Conservation (phyloP, 2,329 filamentous ascomycete species). For the Cercospora berteroae region DNA sequence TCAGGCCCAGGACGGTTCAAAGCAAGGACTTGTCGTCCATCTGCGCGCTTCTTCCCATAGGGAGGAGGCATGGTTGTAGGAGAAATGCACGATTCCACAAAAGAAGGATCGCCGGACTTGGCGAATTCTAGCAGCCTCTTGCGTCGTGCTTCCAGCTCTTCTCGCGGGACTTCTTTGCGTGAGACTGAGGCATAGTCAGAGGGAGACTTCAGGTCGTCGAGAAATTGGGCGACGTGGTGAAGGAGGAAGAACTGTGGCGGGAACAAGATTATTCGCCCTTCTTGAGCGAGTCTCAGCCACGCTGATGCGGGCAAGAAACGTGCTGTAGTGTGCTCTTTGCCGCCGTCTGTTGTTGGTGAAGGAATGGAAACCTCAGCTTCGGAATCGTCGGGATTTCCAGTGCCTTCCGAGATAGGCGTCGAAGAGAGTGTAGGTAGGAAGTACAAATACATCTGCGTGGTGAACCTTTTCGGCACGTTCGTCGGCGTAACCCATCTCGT, state of each 20-base stretch:
- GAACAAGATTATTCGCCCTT: constrained; percentile 75
- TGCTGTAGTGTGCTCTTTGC: constrained; percentile 70
- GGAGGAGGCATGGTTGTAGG: constrained; percentile 40
- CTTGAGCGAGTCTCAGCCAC: constrained; percentile 66
- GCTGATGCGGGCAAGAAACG: constrained; percentile 67
- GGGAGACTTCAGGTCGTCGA: constrained; percentile 32
- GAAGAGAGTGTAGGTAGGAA: constrained; percentile 61
- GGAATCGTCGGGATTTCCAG: constrained; percentile 29
- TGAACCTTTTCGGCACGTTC: constrained; percentile 72
- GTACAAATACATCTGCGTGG: constrained; percentile 96
- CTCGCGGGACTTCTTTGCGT: constrained; percentile 27
- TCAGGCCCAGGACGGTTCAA: constrained; percentile 58
- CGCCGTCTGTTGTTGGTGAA: constrained; percentile 68
- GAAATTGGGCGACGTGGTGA: constrained; percentile 44
- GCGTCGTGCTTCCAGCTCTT: constrained; percentile 52
- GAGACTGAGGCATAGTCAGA: constrained; percentile 35
- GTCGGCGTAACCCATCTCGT: constrained; percentile 88
- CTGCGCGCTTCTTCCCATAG: constrained; percentile 43
- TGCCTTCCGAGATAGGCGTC: constrained; percentile 34
- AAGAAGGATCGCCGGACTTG: constrained; percentile 41
- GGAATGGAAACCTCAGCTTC: constrained; percentile 59
- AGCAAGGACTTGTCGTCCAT: constrained; percentile 53
- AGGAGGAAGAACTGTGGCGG: constrained; percentile 84
- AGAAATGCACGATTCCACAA: constrained; percentile 46
- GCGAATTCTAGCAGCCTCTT: constrained; percentile 54